Evolutionary conservation across 768 basidiomycete species (phyloP).

Genomic region (Serendipita sp.): DNA sequence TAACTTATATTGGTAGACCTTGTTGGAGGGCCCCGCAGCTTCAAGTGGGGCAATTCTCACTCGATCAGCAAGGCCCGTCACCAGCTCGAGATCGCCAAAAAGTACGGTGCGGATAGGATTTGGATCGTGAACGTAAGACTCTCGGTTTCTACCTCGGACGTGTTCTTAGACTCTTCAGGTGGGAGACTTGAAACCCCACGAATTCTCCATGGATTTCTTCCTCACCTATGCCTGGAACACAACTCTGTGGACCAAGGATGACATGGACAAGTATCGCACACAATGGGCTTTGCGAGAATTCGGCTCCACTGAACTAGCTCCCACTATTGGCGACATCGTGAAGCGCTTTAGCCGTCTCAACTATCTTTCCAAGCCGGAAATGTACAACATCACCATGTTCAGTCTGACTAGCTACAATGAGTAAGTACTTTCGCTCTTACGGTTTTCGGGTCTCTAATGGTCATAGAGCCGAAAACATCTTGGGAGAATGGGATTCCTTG

Average conservation of each 20-base stretch:
- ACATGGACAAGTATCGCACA: slow-evolving; percentile 36
- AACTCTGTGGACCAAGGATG: slow-evolving; percentile 29
- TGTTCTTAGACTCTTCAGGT: slow-evolving; percentile 21
- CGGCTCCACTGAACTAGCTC: slow-evolving; percentile 27
- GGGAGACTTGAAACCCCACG: slow-evolving; percentile 61
- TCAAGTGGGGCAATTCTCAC: not conserved
- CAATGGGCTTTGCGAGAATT: slow-evolving; percentile 55
- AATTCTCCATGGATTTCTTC: slow-evolving; percentile 57
- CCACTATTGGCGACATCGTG: slow-evolving; percentile 35
- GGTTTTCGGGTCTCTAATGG: not conserved
- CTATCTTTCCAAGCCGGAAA: slow-evolving; percentile 48
- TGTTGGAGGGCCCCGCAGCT: not conserved
- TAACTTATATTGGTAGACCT: too few species aligned
- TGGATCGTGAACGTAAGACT: slow-evolving; percentile 1
- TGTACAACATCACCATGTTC: slow-evolving; percentile 44
- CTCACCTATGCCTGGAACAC: slow-evolving; percentile 46
- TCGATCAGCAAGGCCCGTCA: slow-evolving; percentile 27
- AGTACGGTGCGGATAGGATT: not conserved
- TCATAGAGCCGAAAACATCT: slow-evolving; percentile 40
- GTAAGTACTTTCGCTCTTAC: slow-evolving; percentile 25
- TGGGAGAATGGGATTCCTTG: slow-evolving; percentile 35
- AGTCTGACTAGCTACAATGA: slow-evolving; percentile 54
- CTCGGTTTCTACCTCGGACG: too few species aligned
- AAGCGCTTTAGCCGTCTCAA: slow-evolving; percentile 41
- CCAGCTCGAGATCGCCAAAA: slow-evolving; percentile 62